Conservation (phyloP, 371 early-diverging fungal genomes). For the Circinella minor region DNA sequence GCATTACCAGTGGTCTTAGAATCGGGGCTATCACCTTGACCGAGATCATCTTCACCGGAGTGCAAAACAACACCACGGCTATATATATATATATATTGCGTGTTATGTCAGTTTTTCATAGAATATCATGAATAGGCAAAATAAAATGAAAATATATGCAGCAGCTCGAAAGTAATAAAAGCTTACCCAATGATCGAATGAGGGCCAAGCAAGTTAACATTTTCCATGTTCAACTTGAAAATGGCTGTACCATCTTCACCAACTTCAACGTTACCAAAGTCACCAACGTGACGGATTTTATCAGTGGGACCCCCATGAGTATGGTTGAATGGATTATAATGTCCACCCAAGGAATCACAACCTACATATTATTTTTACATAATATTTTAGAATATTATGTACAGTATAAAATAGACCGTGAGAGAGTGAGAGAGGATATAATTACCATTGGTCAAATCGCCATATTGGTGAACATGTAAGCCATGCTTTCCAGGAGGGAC, state of each 20-base stretch:
- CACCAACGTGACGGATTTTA: constrained; percentile 80
- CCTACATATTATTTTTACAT: constrained; percentile 28
- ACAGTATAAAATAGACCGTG: background rate
- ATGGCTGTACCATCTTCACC: constrained; percentile 58
- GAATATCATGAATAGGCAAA: background rate
- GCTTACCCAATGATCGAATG: constrained; percentile 75
- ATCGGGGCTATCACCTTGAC: constrained; percentile 74
- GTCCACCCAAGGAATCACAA: constrained; percentile 75
- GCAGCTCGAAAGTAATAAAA: too few species aligned
- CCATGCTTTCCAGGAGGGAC: constrained; percentile 62
- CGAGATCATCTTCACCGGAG: constrained; percentile 83
- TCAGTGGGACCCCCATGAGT: constrained; percentile 80
- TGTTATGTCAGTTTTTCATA: too few species aligned
- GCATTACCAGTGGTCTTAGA: constrained; percentile 85
- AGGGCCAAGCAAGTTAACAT: constrained; percentile 72
- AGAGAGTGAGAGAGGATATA: background rate
- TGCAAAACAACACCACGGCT: constrained; percentile 86
- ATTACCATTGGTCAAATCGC: constrained; percentile 74
- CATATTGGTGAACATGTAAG: constrained; percentile 84
- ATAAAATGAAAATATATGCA: background rate
- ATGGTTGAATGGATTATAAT: constrained; percentile 80
- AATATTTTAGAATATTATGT: background rate
- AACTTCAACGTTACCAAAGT: constrained; percentile 85
- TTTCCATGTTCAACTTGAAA: constrained; percentile 54
- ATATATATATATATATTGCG: background rate